Percentiles rank a stretch among this genome's conserved stretches.
Conservation (phyloP, 371 early-diverging fungal genomes). For the Sporodiniella umbellata region DNA sequence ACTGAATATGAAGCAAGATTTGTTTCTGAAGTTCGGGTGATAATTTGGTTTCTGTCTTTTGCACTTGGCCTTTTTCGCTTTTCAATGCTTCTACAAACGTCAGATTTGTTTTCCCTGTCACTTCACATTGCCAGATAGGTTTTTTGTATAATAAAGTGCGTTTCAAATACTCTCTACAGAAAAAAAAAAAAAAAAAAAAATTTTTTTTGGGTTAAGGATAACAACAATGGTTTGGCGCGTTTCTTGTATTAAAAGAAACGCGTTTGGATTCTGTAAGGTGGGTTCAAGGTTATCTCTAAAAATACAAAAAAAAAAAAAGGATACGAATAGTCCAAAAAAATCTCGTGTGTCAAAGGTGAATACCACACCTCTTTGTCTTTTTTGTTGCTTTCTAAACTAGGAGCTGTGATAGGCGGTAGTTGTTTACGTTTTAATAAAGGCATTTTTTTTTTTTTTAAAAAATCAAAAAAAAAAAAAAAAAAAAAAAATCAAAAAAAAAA, state of each 20-base stretch:
- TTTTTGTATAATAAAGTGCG: slow-evolving; percentile 67
- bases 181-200: slow-evolving; percentile 6
- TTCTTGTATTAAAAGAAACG: too few relatives aligned
- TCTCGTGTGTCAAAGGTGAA: slow-evolving; percentile 78
- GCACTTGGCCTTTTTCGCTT: slow-evolving; percentile 65
- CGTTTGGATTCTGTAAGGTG: background rate
- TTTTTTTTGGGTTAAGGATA: too few relatives aligned
- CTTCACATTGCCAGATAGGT: slow-evolving; percentile 77
- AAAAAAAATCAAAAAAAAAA: too few relatives aligned
- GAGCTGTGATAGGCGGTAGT: slow-evolving; percentile 38
- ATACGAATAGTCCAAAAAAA: slow-evolving; percentile 82
- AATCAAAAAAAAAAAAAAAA: too few relatives aligned
- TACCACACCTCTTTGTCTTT: slow-evolving; percentile 67
- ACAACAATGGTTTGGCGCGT: too few relatives aligned
- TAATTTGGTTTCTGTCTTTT: slow-evolving; percentile 56
- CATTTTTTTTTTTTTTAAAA: slow-evolving; percentile 28
- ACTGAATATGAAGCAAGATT: slow-evolving; percentile 65
- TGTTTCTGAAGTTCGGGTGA: slow-evolving; percentile 65
- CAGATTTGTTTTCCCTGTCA: slow-evolving; percentile 69
- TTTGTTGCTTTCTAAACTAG: slow-evolving; percentile 35
- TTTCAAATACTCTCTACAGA: slow-evolving; percentile 68
- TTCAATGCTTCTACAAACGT: slow-evolving; percentile 79
- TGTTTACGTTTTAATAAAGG: slow-evolving; percentile 59
- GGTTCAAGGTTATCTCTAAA: too few relatives aligned
- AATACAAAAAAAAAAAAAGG: slow-evolving; percentile 13